Evolutionary conservation across 2,329 filamentous ascomycete genomes (phyloP).

Genomic region (Penicillium sp.): DNA sequence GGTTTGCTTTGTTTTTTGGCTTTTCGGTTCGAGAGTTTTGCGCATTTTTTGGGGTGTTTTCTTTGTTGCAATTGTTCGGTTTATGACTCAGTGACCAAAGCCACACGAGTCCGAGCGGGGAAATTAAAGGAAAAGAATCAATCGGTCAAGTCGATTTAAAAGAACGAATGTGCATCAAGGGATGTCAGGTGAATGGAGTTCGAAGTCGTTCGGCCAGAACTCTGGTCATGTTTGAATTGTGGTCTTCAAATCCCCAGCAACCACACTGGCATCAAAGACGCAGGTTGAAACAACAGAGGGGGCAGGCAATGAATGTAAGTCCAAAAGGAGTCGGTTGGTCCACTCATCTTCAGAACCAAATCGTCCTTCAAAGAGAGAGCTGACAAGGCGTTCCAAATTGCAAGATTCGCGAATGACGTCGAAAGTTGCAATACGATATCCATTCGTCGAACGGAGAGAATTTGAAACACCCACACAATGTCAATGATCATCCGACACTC

Average conservation of each 20-base stretch:
- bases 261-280: constrained; percentile 5
- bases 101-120: background rate
- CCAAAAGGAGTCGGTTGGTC: constrained; percentile 12
- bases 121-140: constrained; percentile 16
- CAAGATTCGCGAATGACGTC: background rate
- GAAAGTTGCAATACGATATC: background rate
- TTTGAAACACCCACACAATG: background rate
- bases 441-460: background rate
- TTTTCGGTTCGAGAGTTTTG: constrained; percentile 9
- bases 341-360: background rate
- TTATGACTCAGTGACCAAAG: background rate
- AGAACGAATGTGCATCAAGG: constrained; percentile 13
- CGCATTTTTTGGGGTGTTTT: background rate
- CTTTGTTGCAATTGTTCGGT: constrained; percentile 6
- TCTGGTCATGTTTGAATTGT: background rate
- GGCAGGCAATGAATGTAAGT: constrained; percentile 15
- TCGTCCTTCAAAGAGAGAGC: background rate
- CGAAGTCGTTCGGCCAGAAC: background rate
- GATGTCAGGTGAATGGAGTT: background rate
- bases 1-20: background rate
- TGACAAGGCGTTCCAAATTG: constrained; percentile 3
- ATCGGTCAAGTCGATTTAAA: constrained; percentile 10
- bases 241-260: background rate
- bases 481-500: background rate
- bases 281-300: background rate